These are phyloP conservation scores for Xylariaceae sp. DNA, from an alignment of 2,329 filamentous ascomycete genomes.

Conservation along the genomic window DNA sequence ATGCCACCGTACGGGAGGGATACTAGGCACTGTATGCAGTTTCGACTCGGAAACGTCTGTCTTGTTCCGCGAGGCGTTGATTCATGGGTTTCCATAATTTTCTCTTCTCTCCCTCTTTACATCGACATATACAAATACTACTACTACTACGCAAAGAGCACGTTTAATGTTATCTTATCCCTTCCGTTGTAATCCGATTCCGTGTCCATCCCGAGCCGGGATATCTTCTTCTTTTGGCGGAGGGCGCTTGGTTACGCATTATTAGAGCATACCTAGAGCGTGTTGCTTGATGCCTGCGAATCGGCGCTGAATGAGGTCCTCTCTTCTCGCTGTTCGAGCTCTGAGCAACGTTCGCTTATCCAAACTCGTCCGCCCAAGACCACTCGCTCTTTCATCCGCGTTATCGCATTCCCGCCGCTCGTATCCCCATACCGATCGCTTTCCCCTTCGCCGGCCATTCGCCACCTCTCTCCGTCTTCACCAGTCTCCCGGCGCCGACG, in stretches of 20 bases:
- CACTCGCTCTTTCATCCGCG: neutral
- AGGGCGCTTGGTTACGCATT: constrained; percentile 12
- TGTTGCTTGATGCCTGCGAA: constrained; percentile 11
- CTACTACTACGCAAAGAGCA: neutral
- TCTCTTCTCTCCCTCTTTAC: neutral
- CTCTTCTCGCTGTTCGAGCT: constrained; percentile 20
- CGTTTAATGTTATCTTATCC: neutral
- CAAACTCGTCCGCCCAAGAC: constrained; percentile 13
- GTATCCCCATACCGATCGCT: neutral
- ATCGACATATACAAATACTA: neutral
- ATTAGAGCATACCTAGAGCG: neutral
- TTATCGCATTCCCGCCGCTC: neutral
- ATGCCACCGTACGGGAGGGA: neutral
- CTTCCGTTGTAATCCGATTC: neutral
- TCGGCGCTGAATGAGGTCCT: constrained; percentile 26
- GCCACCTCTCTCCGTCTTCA: constrained; percentile 1
- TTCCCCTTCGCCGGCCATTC: neutral
- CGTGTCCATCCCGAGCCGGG: neutral
- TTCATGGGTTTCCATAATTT: neutral
- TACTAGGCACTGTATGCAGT: neutral
- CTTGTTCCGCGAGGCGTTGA: neutral
- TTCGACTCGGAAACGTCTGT: neutral
- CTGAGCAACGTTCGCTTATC: constrained; percentile 16
- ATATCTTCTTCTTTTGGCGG: neutral
- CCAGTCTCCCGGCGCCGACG: neutral